Base-by-base conservation (phyloP, 345 rosid species). In the Psidium guajava region DNA sequence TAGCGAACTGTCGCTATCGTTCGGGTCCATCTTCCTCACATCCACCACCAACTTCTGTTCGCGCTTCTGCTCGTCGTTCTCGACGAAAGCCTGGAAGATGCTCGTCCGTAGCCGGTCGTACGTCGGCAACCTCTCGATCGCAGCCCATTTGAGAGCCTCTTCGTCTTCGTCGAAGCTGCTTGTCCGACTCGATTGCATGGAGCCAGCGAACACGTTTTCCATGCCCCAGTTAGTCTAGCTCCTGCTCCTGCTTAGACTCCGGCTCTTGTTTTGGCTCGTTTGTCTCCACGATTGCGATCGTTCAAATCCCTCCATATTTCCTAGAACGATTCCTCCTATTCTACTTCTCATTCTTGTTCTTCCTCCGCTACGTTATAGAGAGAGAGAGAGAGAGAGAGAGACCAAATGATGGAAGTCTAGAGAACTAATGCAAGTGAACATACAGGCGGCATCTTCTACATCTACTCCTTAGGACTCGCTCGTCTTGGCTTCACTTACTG, bases 81-180 rank as follows among this genome's bases (percentile, higher is more conserved):
- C 95, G 2, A 83, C 84, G 0, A 87, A 86, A 6, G 95, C 83
- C 11, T 93, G 90, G 91, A 97, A 92, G 90, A 97, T 90, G 82
- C 95, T 92, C 49, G 98, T 97, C 53, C 98, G 90, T 16, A 95
- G 84, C 54, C 99, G 90, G 84, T 90, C 94, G 86, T 95, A 95
- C 0, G 98, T 97, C 3, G 99, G 99, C 44, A 97, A 85, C 64
- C 90, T 94, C 91, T 97, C 99, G 36, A 97, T 95, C 12, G 98
- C 98, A 5, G 98, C 99, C 99, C 99, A 97, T 91, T 91, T 97
- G 21, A 97, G 93, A 32, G 99, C 97, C 83, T 97, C 99, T 86
- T 97, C 98, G 28, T 97, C 99, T 82, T 94, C 96, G 42, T 93
- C 94, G 14, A 88, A 86, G 3, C 87, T 89, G 75, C 89, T 90